Evolutionary conservation across 176 grass and related monocot species (phyloP).

Genomic region (Bromus sterilis): DNA sequence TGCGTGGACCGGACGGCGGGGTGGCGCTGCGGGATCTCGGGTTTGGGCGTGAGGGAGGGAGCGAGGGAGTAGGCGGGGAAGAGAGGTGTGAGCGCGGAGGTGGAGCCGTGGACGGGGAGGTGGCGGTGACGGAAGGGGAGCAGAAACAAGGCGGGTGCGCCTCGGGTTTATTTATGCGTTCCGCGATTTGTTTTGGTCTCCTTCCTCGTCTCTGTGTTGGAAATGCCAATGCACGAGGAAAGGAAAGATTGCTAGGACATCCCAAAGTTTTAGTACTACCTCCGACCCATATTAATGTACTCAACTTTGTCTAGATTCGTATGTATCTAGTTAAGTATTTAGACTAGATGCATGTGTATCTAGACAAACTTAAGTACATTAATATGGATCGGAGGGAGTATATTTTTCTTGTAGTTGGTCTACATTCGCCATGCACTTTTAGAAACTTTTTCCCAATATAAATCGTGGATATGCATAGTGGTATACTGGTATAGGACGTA

Average conservation of each 20-base stretch:
- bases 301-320: no score
- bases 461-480: not conserved
- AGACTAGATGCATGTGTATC: no score
- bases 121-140: constrained; percentile 1
- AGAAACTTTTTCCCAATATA: no score
- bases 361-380: no score
- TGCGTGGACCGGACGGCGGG: not conserved
- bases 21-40: constrained; percentile 2
- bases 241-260: no score
- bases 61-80: not conserved
- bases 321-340: no score
- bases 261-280: no score
- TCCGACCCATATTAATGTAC: no score
- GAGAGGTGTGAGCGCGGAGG: constrained; percentile 14
- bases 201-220: not conserved
- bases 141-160: constrained; percentile 14
- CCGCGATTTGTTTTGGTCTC: not conserved
- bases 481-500: no score
- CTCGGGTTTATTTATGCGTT: constrained; percentile 9
- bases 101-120: constrained; percentile 6
- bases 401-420: not conserved
- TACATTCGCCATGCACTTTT: not conserved
- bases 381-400: no score
- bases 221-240: no score
- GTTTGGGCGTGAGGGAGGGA: not conserved